Conservation (phyloP, 495 filamentous ascomycete species). For the Talaromyces stipitatus region DNA sequence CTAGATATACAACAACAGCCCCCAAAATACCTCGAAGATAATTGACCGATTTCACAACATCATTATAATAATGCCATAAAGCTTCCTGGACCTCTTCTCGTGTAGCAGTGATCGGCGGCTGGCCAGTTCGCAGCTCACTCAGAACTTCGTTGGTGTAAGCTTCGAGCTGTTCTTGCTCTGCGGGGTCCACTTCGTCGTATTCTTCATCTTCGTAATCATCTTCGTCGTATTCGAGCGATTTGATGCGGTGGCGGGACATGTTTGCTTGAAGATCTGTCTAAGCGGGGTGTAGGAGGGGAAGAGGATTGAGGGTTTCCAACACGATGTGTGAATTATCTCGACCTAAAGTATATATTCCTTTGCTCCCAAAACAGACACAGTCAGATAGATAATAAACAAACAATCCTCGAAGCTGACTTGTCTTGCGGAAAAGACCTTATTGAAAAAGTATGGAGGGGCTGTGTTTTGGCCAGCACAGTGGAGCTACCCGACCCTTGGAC, state of each 20-base stretch:
- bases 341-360: neutral
- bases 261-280: neutral
- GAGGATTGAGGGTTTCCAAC: neutral
- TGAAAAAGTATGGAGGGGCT: neutral
- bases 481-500: neutral
- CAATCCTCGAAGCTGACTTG: too few relatives aligned
- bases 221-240: constrained; percentile 37
- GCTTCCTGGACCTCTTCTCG: constrained; percentile 73
- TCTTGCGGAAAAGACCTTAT: neutral
- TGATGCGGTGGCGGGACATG: constrained; percentile 44
- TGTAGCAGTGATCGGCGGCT: constrained; percentile 31
- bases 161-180: constrained; percentile 34
- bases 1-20: neutral
- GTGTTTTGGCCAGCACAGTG: neutral
- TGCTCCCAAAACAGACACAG: too few relatives aligned
- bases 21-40: constrained; percentile 62
- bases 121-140: constrained; percentile 29
- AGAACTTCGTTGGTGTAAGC: constrained; percentile 31
- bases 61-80: constrained; percentile 94
- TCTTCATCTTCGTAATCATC: constrained; percentile 30
- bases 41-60: constrained; percentile 72
- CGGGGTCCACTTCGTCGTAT: constrained; percentile 35
- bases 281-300: constrained; percentile 6
- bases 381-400: neutral
- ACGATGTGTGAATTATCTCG: neutral